phyloP scores from a whole-genome alignment of 176 grass and related monocot species.

The Secale cereale region DNA sequence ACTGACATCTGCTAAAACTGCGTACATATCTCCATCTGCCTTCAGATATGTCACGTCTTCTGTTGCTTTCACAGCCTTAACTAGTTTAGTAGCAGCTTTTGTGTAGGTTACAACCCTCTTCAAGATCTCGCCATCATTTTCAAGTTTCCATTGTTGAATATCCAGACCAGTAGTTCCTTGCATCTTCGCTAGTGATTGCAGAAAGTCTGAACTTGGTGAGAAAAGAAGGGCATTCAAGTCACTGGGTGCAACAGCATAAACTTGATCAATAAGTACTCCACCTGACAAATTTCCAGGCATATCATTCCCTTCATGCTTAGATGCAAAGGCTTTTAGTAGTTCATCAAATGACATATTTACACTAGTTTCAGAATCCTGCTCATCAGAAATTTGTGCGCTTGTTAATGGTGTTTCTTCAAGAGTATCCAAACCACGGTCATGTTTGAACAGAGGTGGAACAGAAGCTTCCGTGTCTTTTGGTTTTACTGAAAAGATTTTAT shows the following conservation, averaged over 20 bases:
- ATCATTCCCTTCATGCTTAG: conserved; percentile 51
- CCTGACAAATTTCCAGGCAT: conserved; percentile 65
- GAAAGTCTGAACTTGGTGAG: conserved; percentile 75
- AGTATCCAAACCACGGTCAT: conserved; percentile 18
- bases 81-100: conserved; percentile 77
- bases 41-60: conserved; percentile 79
- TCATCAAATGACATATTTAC: conserved; percentile 67
- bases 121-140: conserved; percentile 61
- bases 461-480: conserved; percentile 41
- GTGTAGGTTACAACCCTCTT: conserved; percentile 81
- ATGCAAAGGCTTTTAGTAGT: conserved; percentile 63
- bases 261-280: conserved; percentile 76
- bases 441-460: conserved; percentile 9
- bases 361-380: conserved; percentile 28
- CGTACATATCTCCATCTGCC: conserved; percentile 64
- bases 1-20: conserved; percentile 54
- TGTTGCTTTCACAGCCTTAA: conserved; percentile 88
- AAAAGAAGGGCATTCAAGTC: conserved; percentile 76
- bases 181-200: conserved; percentile 69
- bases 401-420: conserved; percentile 17
- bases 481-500: conserved; percentile 59
- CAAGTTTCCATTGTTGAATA: conserved; percentile 64
- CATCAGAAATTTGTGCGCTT: conserved; percentile 25
- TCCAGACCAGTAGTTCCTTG: conserved; percentile 77
- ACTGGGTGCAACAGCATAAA: conserved; percentile 58